These are phyloP conservation scores for Pleurotus citrinopileatus DNA, from an alignment of 768 basidiomycete species.

Conservation along the genomic window DNA sequence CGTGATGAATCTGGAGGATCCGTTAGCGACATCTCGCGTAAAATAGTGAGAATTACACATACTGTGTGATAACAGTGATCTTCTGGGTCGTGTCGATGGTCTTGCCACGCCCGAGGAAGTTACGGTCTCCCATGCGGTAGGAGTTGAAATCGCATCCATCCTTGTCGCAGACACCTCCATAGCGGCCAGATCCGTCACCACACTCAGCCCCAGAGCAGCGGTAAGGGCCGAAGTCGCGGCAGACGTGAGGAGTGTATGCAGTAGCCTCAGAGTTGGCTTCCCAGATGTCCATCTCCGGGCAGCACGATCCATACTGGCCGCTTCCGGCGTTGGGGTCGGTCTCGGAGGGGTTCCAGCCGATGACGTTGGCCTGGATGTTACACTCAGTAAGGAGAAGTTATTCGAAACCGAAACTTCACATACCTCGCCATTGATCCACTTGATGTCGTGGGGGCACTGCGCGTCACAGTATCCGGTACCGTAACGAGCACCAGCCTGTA, in stretches of 20 bases:
- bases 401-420: constrained; percentile 14
- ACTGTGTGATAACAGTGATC: constrained; percentile 33
- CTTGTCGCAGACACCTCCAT: constrained; percentile 35
- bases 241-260: too few species aligned
- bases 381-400: background rate
- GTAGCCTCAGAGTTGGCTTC: constrained; percentile 39
- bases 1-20: constrained; percentile 29
- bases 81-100: constrained; percentile 35
- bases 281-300: constrained; percentile 45
- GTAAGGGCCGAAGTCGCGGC: constrained; percentile 29
- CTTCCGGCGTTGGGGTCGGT: constrained; percentile 32
- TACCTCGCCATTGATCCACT: constrained; percentile 39
- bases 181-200: constrained; percentile 22
- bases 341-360: constrained; percentile 1
- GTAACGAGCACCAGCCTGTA: constrained; percentile 32
- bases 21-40: constrained; percentile 12
- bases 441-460: constrained; percentile 43
- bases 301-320: constrained; percentile 37
- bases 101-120: constrained; percentile 34
- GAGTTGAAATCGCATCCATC: too few species aligned
- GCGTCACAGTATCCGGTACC: constrained; percentile 16
- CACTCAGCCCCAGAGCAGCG: constrained; percentile 32
- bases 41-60: background rate
- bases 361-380: background rate
- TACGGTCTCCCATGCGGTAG: constrained; percentile 18